Evolutionary conservation across 2,329 filamentous ascomycete species (phyloP), one percentile per base, ranked within the genome.

Genomic region (Epichloe uncinata): DNA sequence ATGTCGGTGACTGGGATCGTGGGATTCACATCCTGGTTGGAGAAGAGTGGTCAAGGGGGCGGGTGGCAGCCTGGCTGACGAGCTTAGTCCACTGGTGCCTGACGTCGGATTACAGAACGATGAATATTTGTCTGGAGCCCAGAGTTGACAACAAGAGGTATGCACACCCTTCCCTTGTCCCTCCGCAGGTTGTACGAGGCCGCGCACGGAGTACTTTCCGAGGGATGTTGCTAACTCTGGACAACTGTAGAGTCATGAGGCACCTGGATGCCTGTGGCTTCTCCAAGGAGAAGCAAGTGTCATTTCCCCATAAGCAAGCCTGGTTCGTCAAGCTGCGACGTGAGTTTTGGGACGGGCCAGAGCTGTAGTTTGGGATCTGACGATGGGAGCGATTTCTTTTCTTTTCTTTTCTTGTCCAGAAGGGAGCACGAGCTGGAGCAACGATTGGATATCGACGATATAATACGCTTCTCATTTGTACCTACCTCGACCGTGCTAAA

Each of bases 91-190:
- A 98, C 65, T 91, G 84, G 73, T 86, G 84, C 57, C 84, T 86
- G 62, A 70, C 84, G 55, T 75, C 82, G 3, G 90, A 96, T 63
- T 76, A 81, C 57, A 74, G 93, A 55, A 97, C 91, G 1, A 82
- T 88, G 71, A 83, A 78, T 48, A 77, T 97, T 20, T 83, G 87
- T 62, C 68, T 97, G 58, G 93, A 98, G 69, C 93, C 93, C 3
- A 78, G 93, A 61, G 77, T 97, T 12, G 93, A 98, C 64, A 97
- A 98, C 64, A 71, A 75, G 50, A 90, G 86, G 91, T 95, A 65
- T 67, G 82, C 3, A 1, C 15, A 3, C 5, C 11, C 26, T 20
- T 45, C 18, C 13, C 38, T 13, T 8, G 9, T 42, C 45, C n/a
- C 13, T 41, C 26, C n/a, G 9, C 22, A 9, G 11, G 13, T 22